Evolutionary conservation across 1,139 yeast genomes (phyloP).

Genomic region (Lodderomyces parapsilosis): DNA sequence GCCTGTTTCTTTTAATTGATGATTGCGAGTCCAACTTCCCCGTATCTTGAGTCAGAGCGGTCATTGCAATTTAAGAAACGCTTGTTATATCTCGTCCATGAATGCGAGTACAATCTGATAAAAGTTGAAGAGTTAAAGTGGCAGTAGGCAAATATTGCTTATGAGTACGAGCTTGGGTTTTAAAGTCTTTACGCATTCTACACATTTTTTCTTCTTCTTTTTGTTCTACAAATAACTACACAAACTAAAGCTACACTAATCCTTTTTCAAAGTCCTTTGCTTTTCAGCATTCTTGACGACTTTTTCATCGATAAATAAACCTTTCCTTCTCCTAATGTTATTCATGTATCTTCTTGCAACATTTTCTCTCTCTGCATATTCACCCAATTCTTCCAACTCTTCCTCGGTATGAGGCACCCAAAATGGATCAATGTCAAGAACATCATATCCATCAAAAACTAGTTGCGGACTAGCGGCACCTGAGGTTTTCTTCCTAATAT

Average conservation of each 20-base stretch:
- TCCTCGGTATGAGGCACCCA: slow-evolving; percentile 99
- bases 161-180: background rate
- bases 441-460: slow-evolving; percentile 84
- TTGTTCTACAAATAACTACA: background rate
- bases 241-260: slow-evolving; percentile 21
- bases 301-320: slow-evolving; percentile 85
- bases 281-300: slow-evolving; percentile 90
- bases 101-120: no score
- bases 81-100: background rate
- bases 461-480: slow-evolving; percentile 98
- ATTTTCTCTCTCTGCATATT: slow-evolving; percentile 88
- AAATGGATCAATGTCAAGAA: slow-evolving; percentile 89
- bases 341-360: slow-evolving; percentile 87
- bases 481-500: slow-evolving; percentile 86
- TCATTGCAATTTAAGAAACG: background rate
- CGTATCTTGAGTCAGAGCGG: background rate
- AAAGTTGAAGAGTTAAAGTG: no score
- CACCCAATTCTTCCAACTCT: slow-evolving; percentile 91
- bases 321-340: slow-evolving; percentile 78
- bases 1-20: background rate
- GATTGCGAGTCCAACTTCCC: background rate
- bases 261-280: slow-evolving; percentile 79
- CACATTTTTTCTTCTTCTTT: background rate
- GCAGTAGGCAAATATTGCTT: no score
- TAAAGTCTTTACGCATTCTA: background rate